Percentiles rank a stretch among this genome's conserved stretches.
Conservation (phyloP, 2,329 filamentous ascomycete genomes). For the Aspergillus neoniger region DNA sequence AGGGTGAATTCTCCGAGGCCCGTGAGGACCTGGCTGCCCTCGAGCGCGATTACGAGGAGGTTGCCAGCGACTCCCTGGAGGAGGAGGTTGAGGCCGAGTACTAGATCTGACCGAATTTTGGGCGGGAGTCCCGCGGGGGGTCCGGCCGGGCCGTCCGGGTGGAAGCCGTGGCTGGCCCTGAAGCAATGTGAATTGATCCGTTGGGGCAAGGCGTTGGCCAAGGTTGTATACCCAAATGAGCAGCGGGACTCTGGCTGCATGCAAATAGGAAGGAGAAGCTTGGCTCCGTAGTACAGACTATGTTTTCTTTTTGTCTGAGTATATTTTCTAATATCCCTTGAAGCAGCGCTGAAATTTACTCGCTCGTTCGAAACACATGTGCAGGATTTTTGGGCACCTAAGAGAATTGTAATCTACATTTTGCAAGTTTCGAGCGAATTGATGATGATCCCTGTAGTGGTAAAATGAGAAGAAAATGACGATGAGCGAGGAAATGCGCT, state of each 20-base stretch:
- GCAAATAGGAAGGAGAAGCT: constrained; percentile 42
- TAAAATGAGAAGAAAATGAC: neutral
- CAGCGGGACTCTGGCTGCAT: constrained; percentile 30
- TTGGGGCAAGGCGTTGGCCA: constrained; percentile 27
- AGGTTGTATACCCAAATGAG: constrained; percentile 24
- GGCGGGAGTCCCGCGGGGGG: constrained; percentile 19
- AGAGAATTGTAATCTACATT: constrained; percentile 9
- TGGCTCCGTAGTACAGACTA: constrained; percentile 37
- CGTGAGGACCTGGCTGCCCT: constrained; percentile 97
- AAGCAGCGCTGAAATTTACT: constrained; percentile 41
- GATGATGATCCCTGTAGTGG: neutral
- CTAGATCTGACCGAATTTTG: constrained; percentile 52
- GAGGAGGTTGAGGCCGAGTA: constrained; percentile 90
- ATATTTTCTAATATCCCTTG: constrained; percentile 44
- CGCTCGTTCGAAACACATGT: constrained; percentile 30
- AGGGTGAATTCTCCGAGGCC: constrained; percentile 99
- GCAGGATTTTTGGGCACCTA: constrained; percentile 3
- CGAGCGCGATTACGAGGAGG: constrained; percentile 98
- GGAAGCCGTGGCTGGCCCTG: constrained; percentile 15
- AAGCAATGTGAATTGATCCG: constrained; percentile 24
- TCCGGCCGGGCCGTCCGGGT: constrained; percentile 4
- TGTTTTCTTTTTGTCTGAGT: constrained; percentile 40
- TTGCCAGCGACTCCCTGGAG: constrained; percentile 89
- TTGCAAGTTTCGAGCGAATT: neutral
- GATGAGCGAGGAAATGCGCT: neutral